Evolutionary conservation across 495 filamentous ascomycete genomes (phyloP).

Genomic region (Immersiella caudata): DNA sequence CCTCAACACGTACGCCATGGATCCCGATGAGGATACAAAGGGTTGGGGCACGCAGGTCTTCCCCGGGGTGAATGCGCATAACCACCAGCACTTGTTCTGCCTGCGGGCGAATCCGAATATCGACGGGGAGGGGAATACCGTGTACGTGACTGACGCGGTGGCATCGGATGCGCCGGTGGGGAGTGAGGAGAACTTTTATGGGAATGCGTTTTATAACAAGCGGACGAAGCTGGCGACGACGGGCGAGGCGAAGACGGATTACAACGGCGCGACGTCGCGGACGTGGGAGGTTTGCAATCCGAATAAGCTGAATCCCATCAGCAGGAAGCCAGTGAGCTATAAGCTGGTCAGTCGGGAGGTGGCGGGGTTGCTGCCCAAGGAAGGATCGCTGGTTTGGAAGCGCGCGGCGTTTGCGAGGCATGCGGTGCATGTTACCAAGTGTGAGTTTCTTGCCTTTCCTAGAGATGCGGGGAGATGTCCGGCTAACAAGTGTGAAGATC

Average conservation of each 20-base stretch:
- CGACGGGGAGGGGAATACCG: conserved; percentile 83
- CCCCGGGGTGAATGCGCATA: conserved; percentile 61
- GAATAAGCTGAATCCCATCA: conserved; percentile 81
- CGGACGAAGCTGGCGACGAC: conserved; percentile 80
- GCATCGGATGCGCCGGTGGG: conserved; percentile 70
- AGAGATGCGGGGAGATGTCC: not conserved
- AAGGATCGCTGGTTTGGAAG: conserved; percentile 88
- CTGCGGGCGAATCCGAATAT: conserved; percentile 87
- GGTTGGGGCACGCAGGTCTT: conserved; percentile 93
- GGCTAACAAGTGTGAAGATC: conserved; percentile 52
- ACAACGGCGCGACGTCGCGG: conserved; percentile 74
- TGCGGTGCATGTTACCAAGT: conserved; percentile 89
- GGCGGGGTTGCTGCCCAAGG: conserved; percentile 77
- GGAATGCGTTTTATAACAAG: conserved; percentile 92
- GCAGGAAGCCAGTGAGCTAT: conserved; percentile 84
- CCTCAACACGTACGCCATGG: conserved; percentile 88
- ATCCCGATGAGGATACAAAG: conserved; percentile 78
- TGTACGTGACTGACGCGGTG: conserved; percentile 79
- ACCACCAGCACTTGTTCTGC: conserved; percentile 97
- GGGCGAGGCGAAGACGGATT: conserved; percentile 74
- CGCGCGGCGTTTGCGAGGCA: conserved; percentile 89
- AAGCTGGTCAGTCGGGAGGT: conserved; percentile 90
- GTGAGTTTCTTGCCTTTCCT: conserved; percentile 51
- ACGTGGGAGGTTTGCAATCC: conserved; percentile 93
- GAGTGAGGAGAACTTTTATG: conserved; percentile 81